Evolutionary conservation across 768 basidiomycete genomes (phyloP), one percentile per base, ranked within the genome.

Genomic region (Dendrothele bispora): DNA sequence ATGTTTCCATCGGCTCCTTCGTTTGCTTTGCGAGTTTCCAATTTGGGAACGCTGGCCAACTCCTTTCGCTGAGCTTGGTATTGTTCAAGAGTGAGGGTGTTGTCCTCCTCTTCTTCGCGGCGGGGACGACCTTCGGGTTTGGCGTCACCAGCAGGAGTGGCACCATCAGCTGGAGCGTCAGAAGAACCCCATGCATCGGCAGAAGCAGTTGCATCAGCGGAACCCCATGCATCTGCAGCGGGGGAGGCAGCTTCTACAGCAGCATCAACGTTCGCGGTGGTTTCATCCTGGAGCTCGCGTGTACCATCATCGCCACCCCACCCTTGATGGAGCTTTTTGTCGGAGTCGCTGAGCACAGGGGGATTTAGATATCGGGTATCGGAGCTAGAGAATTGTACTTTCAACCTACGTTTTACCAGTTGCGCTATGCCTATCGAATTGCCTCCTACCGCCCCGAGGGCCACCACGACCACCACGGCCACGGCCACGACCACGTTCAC

Each of bases 271-370:
- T 69, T 78, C 45, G 87, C 95, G 24, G 80, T 85, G 50, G 82
- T 69, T 66, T 98, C 95, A 27, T 75, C 78, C 71, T 86, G 85
- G 61, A 91, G 78, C 69, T 98, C 95, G 30, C 87, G 67, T 56
- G 73, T 78, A 57, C 88, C 92, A 58, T 94, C 90, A 54, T 94
- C 91, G 34, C 88, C 91, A 55, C 95, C 95, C 95, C 95, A 98
- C 55, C 86, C 87, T 63, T 92, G 88, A 65, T 91, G 88, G 59
- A 95, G 72, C 74, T 91, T 92, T 80, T 98, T 98, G 57, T 94
- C 90, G 37, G 91, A 87, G 71, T 98, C 95, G 65, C 91, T 94
- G 53, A 11, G 49, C 49, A 50, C 43, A 43, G 27, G 56, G n/a
- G n/a, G n/a, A n/a, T n/a, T n/a, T n/a, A n/a, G n/a, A n/a, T n/a